Percentiles rank a stretch among this genome's conserved stretches.
Evolutionary conservation across 2,329 filamentous ascomycete genomes (phyloP).

Genomic region (Aschersonia sp.): DNA sequence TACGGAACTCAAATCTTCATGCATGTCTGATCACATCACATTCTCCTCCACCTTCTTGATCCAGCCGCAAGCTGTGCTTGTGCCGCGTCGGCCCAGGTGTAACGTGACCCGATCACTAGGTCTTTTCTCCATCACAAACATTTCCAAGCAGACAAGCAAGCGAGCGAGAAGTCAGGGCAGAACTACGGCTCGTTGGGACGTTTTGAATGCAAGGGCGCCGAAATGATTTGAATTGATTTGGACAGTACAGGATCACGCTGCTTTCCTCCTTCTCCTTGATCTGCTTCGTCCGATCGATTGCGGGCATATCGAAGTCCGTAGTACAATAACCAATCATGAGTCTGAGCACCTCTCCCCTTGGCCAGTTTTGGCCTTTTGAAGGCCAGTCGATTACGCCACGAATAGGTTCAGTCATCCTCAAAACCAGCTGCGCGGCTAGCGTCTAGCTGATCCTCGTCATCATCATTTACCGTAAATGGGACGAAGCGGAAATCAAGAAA

Average conservation of each 20-base stretch:
- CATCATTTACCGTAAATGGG: constrained; percentile 50
- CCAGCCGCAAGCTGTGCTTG: too few relatives aligned
- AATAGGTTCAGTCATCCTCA: constrained; percentile 2
- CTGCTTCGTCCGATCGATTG: too few relatives aligned
- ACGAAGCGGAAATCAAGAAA: constrained; percentile 79
- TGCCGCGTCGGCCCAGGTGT: neutral
- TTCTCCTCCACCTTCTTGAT: too few relatives aligned
- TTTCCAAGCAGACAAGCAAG: neutral
- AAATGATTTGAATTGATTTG: neutral
- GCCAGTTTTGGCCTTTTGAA: neutral
- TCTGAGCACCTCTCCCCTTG: too few relatives aligned
- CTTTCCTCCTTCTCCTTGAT: neutral
- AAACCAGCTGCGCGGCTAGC: neutral
- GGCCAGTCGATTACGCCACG: neutral
- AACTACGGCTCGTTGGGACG: neutral
- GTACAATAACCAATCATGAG: too few relatives aligned
- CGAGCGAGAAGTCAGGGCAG: neutral
- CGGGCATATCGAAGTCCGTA: too few relatives aligned
- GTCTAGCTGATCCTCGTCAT: constrained; percentile 13
- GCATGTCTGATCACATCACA: too few relatives aligned
- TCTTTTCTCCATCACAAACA: neutral
- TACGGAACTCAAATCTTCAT: too few relatives aligned
- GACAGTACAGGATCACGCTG: neutral
- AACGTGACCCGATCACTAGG: neutral
- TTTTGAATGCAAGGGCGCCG: neutral